Base-by-base conservation (phyloP, 1,139 yeast species). In the Nadsonia starkeyi-henricii region DNA sequence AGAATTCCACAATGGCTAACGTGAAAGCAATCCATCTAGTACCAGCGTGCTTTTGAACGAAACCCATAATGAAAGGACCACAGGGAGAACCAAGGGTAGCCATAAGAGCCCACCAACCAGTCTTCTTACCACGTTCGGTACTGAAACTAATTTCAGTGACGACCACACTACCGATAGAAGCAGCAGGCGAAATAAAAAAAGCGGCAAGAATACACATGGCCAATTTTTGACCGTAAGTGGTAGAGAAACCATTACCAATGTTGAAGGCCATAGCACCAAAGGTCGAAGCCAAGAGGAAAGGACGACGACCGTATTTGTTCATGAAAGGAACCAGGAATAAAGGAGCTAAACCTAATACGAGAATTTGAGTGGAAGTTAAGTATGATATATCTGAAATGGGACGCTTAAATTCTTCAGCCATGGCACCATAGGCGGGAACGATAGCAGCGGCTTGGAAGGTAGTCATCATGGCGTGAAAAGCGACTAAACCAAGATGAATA, bases 51-150 rank as follows among this genome's bases (percentile, higher is more conserved):
- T 52, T 48, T 15, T 48, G 54, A 13, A 55, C 55, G 43, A 54
- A 53, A 2, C 58, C 58, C 50, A 52, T 51, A 15, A 55, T 45
- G 39, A 55, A 54, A 4, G 58, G 58, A 3, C 57, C 58, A 17
- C 42, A 36, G 2, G 55, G 55, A 17, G 55, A 47, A 3, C 58
- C 58, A 18, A 55, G 37, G 1, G 56, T 53, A 23, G 52, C 41
- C 49, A 52, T 46, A 2, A 53, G 49, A 7, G 55, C 47, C 58
- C 58, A 55, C 46, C 49, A 45, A 13, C 58, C 58, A 48, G 50
- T 54, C 37, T 54, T 51, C 20, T 49, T 45, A 2, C 55, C 58
- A 21, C 57, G 48, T 44, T 55, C 51, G 45, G 52, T 51, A 33
- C 50, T 39, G 47, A 55, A 54, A 47, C 47, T 54, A 43, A 54